Evolutionary conservation across 495 filamentous ascomycete genomes (phyloP).

Genomic region (Neurospora tetraspora): DNA sequence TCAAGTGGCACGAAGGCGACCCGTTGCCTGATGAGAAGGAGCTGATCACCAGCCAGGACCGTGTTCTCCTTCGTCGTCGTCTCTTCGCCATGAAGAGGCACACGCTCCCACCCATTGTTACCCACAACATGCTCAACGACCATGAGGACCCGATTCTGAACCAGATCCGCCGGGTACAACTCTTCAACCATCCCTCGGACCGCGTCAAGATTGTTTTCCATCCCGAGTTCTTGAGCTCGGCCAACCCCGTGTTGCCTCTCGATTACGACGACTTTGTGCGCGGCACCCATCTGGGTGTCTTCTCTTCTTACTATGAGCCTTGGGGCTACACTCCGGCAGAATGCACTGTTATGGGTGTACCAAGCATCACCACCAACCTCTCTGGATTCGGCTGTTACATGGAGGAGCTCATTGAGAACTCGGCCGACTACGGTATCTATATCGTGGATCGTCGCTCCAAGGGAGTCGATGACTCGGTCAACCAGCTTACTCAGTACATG

Average conservation of each 20-base stretch:
- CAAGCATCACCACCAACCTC: conserved; percentile 95
- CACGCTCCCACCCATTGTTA: conserved; percentile 85
- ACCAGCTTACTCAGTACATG: conserved; percentile 88
- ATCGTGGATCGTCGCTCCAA: conserved; percentile 94
- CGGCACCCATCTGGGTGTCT: conserved; percentile 89
- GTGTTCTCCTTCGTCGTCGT: conserved; percentile 81
- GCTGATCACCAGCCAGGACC: conserved; percentile 80
- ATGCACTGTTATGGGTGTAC: conserved; percentile 98
- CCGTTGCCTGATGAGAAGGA: conserved; percentile 93
- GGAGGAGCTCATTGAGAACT: conserved; percentile 98
- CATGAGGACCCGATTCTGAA: conserved; percentile 88
- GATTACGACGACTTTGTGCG: conserved; percentile 99
- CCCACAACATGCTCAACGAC: conserved; percentile 99
- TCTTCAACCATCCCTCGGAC: conserved; percentile 92
- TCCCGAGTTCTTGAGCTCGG: conserved; percentile 91
- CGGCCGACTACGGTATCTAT: conserved; percentile 95
- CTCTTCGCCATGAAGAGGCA: conserved; percentile 94
- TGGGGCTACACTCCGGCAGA: conserved; percentile 99
- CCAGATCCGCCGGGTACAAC: conserved; percentile 88
- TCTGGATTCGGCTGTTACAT: conserved; percentile 99
- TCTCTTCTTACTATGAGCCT: conserved; percentile 96
- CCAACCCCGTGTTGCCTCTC: conserved; percentile 87
- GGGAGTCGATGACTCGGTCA: conserved; percentile 94
- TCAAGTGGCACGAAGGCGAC: conserved; percentile 91
- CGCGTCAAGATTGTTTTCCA: conserved; percentile 98